Conservation (phyloP, 2,329 filamentous ascomycete genomes). For the Cladosporium sp. region DNA sequence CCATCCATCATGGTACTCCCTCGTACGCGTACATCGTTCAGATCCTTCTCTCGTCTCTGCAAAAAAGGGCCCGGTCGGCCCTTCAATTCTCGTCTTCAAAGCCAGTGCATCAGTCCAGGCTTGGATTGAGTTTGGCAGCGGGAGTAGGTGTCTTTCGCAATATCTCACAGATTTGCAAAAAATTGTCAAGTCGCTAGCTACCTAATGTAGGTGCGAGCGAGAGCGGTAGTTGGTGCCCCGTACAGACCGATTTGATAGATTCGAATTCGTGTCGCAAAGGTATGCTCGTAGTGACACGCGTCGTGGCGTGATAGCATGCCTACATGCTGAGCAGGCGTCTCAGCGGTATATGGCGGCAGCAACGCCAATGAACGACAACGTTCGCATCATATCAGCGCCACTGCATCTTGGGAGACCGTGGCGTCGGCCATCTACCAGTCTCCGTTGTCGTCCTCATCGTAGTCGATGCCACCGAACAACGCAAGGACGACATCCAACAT, state of each 20-base stretch:
- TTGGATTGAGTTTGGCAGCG: not conserved
- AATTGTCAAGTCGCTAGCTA: not conserved
- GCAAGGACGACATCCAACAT: conserved; percentile 50
- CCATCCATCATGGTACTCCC: not conserved
- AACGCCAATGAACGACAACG: not conserved
- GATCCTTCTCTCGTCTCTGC: not conserved
- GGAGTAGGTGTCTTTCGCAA: not conserved
- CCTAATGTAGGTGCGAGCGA: not conserved
- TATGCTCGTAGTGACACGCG: not conserved
- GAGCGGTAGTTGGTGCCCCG: not conserved
- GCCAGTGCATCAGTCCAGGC: not conserved
- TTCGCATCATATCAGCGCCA: not conserved
- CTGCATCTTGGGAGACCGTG: not conserved
- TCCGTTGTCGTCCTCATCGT: conserved; percentile 33
- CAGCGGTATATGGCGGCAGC: not conserved
- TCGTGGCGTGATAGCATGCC: not conserved
- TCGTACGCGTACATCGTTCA: not conserved
- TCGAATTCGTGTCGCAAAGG: not conserved
- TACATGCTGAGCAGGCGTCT: not conserved
- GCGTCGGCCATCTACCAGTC: not conserved
- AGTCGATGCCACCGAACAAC: conserved; percentile 48
- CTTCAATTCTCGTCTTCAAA: not conserved
- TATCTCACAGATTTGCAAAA: not conserved
- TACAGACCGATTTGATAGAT: not conserved
- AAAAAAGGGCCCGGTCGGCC: not conserved